phyloP scores from a whole-genome alignment of 768 basidiomycete species.

The Tricholoma flavovirens region DNA sequence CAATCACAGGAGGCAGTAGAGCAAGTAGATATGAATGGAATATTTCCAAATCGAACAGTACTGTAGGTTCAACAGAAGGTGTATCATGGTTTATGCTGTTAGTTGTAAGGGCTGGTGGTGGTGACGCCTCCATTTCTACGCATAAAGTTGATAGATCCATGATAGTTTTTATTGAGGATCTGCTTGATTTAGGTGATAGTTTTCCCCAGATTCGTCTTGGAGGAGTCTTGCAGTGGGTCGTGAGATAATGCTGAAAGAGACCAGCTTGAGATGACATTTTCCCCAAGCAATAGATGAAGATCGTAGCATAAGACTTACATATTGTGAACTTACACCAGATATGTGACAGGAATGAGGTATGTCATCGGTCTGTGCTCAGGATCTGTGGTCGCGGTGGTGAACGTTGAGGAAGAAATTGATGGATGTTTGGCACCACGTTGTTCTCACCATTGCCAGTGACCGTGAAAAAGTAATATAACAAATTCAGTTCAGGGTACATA shows the following conservation, averaged over 20 bases:
- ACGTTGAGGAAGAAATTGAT: not conserved
- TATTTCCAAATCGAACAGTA: constrained; percentile 59
- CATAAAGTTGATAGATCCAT: not conserved
- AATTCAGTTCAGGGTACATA: too few species aligned
- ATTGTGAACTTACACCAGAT: not conserved
- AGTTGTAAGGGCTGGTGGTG: constrained; percentile 21
- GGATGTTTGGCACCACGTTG: not conserved
- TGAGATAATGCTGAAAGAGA: too few species aligned
- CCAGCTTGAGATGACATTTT: not conserved
- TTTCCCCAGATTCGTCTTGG: constrained; percentile 19
- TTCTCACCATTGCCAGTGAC: not conserved
- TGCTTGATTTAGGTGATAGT: constrained; percentile 6
- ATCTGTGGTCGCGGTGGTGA: not conserved
- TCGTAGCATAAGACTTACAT: too few species aligned
- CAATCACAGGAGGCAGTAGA: constrained; percentile 75
- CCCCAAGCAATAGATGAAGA: not conserved
- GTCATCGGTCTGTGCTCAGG: not conserved
- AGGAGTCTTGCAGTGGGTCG: constrained; percentile 13
- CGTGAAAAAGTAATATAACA: not conserved
- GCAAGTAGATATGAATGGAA: constrained; percentile 68
- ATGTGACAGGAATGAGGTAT: not conserved
- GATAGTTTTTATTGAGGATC: constrained; percentile 8
- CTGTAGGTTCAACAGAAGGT: constrained; percentile 18
- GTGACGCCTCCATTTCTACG: not conserved
- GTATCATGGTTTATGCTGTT: constrained; percentile 25